These are phyloP conservation scores for Wickerhamiella brachini DNA, from an alignment of 805 yeast species.

Conservation along the genomic window DNA sequence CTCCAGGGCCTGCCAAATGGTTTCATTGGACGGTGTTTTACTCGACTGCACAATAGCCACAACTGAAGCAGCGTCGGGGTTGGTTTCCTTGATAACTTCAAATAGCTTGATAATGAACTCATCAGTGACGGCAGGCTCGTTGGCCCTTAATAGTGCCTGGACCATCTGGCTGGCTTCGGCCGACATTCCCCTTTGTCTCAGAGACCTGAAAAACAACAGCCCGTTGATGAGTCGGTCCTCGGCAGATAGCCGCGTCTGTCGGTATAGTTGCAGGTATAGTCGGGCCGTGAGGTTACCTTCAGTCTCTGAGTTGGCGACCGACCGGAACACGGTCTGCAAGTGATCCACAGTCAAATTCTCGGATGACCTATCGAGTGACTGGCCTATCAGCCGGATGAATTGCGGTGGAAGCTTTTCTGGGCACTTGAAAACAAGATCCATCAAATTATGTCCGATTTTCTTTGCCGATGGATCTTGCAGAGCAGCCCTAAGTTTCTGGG, in stretches of 20 bases:
- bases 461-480: not conserved
- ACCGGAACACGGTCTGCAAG: slow-evolving; percentile 12
- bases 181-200: slow-evolving; percentile 11
- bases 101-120: slow-evolving; percentile 6
- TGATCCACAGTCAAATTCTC: slow-evolving; percentile 3
- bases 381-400: slow-evolving; percentile 11
- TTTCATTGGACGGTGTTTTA: not conserved
- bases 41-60: slow-evolving; percentile 1
- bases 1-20: slow-evolving; percentile 2
- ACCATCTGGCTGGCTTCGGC: slow-evolving; percentile 15
- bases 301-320: slow-evolving; percentile 5
- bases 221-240: slow-evolving; percentile 15
- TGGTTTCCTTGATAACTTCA: not conserved
- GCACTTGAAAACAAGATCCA: slow-evolving; percentile 4
- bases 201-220: slow-evolving; percentile 11
- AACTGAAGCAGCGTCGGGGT: slow-evolving; percentile 5
- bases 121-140: slow-evolving; percentile 4
- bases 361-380: slow-evolving; percentile 5
- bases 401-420: slow-evolving; percentile 9
- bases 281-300: slow-evolving; percentile 11
- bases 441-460: not conserved
- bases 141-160: slow-evolving; percentile 9
- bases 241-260: slow-evolving; percentile 6
- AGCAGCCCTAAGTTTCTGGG: slow-evolving; percentile 9
- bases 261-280: slow-evolving; percentile 15